Base-by-base conservation (phyloP, 768 basidiomycete genomes). In the Russula sp. region DNA sequence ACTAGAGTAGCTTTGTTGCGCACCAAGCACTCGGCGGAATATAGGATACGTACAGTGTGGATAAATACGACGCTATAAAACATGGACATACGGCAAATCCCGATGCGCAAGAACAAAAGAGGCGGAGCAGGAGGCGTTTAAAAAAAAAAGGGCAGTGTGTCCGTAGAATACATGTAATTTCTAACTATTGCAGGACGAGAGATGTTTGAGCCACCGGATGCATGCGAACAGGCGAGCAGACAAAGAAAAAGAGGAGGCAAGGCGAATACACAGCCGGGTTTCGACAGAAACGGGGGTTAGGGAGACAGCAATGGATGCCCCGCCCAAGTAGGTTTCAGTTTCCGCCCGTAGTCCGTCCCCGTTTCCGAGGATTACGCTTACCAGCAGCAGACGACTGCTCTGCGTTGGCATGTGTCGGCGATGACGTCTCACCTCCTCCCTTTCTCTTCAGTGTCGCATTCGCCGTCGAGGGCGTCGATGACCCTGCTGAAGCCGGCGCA, bases 321-420 rank as follows among this genome's bases (percentile, higher is more conserved):
- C 46, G 55, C 53, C 41, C 49, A 13, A 49, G 41, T 38, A 55
- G 48, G 49, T 25, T 25, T 71, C 76, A 79, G 66, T 77, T 76
- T 59, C 74, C 75, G n/a, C 74, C 79, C 65, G 73, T 73, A 65
- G 78, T 81, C 71, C 83, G 80, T 68, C 77, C 76, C 67, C 76
- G 77, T 75, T 84, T 85, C 60, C 87, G 81, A 39, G 78, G 68
- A 42, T 66, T 50, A 49, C 82, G 77, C 75, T 84, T 88, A 65
- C 75, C 66, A 29, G 60, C 41, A 78, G 72, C 42, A 77, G 81
- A 63, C 79, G 67, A 63, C 60, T 70, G 77, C 55, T 81, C 78
- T 65, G 71, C 75, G 56, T 75, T 76, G 61, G 75, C 72, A 55
- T 78, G 76, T 39, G 81, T 79, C 47, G 86, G 83, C 29, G 85